A percentile compares a stretch with the other conserved stretches of the same genome.
These are phyloP conservation scores for Geoglossum cookeanum DNA, from an alignment of 2,329 filamentous ascomycete genomes.

Conservation along the genomic window DNA sequence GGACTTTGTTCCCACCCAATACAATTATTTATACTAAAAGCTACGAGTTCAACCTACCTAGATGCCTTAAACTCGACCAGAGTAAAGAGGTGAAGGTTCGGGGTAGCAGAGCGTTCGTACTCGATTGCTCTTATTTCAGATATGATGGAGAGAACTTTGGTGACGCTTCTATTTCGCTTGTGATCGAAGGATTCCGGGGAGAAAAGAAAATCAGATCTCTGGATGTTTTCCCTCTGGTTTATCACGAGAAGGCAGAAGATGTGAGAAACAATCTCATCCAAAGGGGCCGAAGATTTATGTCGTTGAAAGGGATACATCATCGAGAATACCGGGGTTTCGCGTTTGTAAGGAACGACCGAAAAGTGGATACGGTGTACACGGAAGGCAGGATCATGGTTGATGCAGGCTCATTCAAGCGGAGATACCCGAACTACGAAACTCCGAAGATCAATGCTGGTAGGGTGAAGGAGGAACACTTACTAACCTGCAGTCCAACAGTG, in stretches of 20 bases:
- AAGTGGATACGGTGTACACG: background rate
- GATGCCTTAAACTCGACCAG: background rate
- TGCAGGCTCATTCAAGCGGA: background rate
- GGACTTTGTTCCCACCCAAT: constrained; percentile 77
- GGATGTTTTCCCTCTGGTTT: background rate
- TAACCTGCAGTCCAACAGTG: background rate
- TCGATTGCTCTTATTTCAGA: background rate
- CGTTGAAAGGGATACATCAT: background rate
- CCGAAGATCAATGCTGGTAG: background rate
- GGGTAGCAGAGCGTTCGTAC: background rate
- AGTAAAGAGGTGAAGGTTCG: background rate
- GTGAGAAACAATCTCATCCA: background rate
- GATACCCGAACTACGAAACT: background rate
- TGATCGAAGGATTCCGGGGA: background rate
- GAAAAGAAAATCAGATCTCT: background rate
- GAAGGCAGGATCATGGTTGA: background rate
- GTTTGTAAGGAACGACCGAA: background rate
- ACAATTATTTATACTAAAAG: constrained; percentile 45
- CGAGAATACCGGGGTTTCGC: background rate
- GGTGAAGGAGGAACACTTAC: background rate
- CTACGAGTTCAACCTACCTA: background rate
- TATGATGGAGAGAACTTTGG: background rate
- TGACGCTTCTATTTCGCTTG: background rate
- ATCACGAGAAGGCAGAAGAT: background rate
- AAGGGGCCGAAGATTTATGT: background rate